Percentiles rank a stretch among this genome's conserved stretches.
phyloP scores from a whole-genome alignment of 75 land plant species.

The Larix kaempferi region DNA sequence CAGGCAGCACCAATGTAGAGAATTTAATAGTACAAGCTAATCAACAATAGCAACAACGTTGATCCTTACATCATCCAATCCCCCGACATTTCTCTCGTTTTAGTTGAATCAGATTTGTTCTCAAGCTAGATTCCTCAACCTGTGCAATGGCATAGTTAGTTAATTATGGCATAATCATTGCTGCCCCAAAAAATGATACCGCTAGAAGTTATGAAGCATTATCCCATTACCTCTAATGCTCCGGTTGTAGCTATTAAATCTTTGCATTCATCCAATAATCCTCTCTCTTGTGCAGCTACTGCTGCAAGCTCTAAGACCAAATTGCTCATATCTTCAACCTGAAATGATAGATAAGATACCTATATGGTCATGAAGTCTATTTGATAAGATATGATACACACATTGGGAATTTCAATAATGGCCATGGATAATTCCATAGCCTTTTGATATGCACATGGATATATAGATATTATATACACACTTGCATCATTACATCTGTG shows the following conservation, averaged over 20 bases:
- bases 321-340: slow-evolving; percentile 40
- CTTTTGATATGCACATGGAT: no score
- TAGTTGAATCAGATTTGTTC: slow-evolving; percentile 36
- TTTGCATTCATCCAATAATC: slow-evolving; percentile 48
- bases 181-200: neutral
- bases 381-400: neutral
- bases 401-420: no score
- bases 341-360: neutral
- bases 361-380: neutral
- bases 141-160: neutral
- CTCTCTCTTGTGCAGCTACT: slow-evolving; percentile 48
- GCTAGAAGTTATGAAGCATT: neutral
- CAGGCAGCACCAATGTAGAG: neutral
- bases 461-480: no score
- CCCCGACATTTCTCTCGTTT: slow-evolving; percentile 8
- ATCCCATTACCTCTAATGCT: slow-evolving; percentile 36
- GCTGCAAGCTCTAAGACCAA: slow-evolving; percentile 38
- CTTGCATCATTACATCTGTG: no score
- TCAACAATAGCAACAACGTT: neutral
- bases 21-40: neutral
- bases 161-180: neutral
- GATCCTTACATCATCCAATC: neutral
- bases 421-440: no score
- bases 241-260: slow-evolving; percentile 46
- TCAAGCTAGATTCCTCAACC: slow-evolving; percentile 41